Conservation (phyloP, 2,329 filamentous ascomycete species). For the Camptophora hylomeconis region DNA sequence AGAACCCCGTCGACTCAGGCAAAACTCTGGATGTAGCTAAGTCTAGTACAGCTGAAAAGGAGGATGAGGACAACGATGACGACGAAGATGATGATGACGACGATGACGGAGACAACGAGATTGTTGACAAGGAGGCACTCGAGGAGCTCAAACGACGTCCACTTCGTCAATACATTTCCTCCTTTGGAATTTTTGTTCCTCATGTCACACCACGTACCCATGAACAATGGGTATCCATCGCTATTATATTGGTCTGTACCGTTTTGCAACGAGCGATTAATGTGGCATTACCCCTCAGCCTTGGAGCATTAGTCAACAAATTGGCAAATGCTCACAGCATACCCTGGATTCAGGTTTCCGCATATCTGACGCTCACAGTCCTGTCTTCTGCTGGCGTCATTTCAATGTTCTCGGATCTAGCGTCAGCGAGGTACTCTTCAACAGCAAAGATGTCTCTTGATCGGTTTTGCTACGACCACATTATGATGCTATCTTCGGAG, state of each 20-base stretch:
- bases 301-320: slow-evolving; percentile 65
- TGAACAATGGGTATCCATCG: slow-evolving; percentile 53
- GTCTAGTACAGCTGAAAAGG: slow-evolving; percentile 26
- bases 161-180: slow-evolving; percentile 57
- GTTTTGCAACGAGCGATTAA: slow-evolving; percentile 60
- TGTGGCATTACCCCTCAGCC: slow-evolving; percentile 65
- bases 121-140: slow-evolving; percentile 24
- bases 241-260: slow-evolving; percentile 54
- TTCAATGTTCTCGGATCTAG: slow-evolving; percentile 35
- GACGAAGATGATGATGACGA: slow-evolving; percentile 41
- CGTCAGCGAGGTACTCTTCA: slow-evolving; percentile 44
- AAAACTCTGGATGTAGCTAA: too few species aligned
- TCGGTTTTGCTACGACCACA: slow-evolving; percentile 50
- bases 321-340: slow-evolving; percentile 39
- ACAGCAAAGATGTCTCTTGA: slow-evolving; percentile 46
- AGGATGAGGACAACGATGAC: slow-evolving; percentile 41
- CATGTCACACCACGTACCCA: slow-evolving; percentile 64
- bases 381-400: slow-evolving; percentile 41
- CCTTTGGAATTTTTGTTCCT: slow-evolving; percentile 62
- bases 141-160: slow-evolving; percentile 9
- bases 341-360: slow-evolving; percentile 40
- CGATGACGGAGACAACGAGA: slow-evolving; percentile 48
- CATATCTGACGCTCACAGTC: slow-evolving; percentile 38
- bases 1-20: slow-evolving; percentile 22
- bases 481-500: slow-evolving; percentile 57